Evolutionary conservation across 2,329 filamentous ascomycete genomes (phyloP).

Genomic region (Karstenula rhodostoma): DNA sequence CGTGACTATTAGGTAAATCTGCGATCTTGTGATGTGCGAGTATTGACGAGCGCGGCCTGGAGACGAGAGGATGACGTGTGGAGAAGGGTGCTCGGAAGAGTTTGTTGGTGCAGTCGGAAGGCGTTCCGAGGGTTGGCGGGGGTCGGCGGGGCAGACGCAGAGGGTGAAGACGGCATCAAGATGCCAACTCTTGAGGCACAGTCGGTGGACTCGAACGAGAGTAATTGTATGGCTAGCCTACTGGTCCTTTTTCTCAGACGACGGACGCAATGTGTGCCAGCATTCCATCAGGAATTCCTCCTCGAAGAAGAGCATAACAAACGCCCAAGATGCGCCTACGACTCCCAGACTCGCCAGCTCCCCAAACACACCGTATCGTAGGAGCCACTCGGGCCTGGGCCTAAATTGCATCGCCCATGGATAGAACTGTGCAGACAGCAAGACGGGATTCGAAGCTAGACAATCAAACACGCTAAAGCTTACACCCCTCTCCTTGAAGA

Average conservation of each 20-base stretch:
- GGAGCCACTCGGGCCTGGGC: slow-evolving; percentile 33
- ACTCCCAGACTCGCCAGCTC: slow-evolving; percentile 50
- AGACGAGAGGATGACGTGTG: slow-evolving; percentile 19
- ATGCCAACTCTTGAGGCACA: background rate
- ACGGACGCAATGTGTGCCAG: slow-evolving; percentile 43
- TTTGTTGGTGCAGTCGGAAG: background rate
- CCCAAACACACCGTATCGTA: slow-evolving; percentile 51
- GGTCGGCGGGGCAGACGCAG: slow-evolving; percentile 25
- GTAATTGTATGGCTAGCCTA: background rate
- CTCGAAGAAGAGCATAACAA: slow-evolving; percentile 45
- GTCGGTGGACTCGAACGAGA: too few relatives aligned
- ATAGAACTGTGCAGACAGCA: slow-evolving; percentile 49
- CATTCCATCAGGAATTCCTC: slow-evolving; percentile 43
- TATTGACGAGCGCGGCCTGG: slow-evolving; percentile 13
- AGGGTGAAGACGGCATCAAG: background rate
- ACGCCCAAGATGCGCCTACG: slow-evolving; percentile 47
- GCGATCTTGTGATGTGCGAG: slow-evolving; percentile 31
- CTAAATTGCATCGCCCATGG: slow-evolving; percentile 47
- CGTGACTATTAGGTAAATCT: slow-evolving; percentile 40
- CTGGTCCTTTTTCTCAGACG: background rate
- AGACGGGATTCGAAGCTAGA: slow-evolving; percentile 37
- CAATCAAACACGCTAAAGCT: slow-evolving; percentile 28
- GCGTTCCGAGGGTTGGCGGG: background rate
- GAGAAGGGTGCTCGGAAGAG: slow-evolving; percentile 29
- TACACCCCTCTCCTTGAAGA: slow-evolving; percentile 33